phyloP scores from a whole-genome alignment of 2,329 filamentous ascomycete species.

The Clonostachys rosea region DNA sequence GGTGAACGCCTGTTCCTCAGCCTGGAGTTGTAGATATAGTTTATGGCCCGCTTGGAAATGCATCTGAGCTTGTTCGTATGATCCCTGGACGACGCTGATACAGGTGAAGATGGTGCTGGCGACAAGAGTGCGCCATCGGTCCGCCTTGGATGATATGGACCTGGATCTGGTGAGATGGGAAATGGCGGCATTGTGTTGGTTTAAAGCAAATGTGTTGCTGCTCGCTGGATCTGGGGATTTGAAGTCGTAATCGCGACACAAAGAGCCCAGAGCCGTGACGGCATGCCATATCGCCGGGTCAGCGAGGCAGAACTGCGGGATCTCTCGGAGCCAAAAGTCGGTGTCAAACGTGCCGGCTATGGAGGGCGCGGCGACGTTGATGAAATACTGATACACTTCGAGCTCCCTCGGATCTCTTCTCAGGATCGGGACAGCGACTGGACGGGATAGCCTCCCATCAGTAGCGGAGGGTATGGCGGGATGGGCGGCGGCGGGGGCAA shows the following conservation, averaged over 20 bases:
- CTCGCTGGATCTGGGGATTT: not conserved
- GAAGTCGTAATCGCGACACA: conserved; percentile 6
- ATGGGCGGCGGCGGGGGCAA: not conserved
- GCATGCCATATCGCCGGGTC: conserved; percentile 12
- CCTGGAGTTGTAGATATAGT: not conserved
- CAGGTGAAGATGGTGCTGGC: conserved; percentile 11
- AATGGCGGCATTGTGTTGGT: conserved; percentile 10
- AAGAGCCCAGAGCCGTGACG: conserved; percentile 8
- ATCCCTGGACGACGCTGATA: conserved; percentile 9
- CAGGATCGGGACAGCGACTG: not conserved
- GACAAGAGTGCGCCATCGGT: conserved; percentile 5
- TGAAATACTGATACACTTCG: conserved; percentile 8
- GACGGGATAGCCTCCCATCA: not conserved
- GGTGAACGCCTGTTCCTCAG: too few species aligned
- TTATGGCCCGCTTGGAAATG: conserved; percentile 5
- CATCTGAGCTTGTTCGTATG: conserved; percentile 4
- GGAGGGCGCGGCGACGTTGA: conserved; percentile 6
- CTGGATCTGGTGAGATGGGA: conserved; percentile 1
- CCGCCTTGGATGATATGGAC: not conserved
- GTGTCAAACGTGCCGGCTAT: conserved; percentile 8
- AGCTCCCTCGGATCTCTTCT: conserved; percentile 2
- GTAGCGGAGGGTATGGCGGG: not conserved
- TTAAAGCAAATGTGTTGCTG: conserved; percentile 3
- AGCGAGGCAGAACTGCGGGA: conserved; percentile 6
- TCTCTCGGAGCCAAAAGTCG: conserved; percentile 8